Percentiles rank a stretch among this genome's conserved stretches.
Conservation (phyloP, 2,329 filamentous ascomycete genomes). For the Colletotrichum spaethianum region DNA sequence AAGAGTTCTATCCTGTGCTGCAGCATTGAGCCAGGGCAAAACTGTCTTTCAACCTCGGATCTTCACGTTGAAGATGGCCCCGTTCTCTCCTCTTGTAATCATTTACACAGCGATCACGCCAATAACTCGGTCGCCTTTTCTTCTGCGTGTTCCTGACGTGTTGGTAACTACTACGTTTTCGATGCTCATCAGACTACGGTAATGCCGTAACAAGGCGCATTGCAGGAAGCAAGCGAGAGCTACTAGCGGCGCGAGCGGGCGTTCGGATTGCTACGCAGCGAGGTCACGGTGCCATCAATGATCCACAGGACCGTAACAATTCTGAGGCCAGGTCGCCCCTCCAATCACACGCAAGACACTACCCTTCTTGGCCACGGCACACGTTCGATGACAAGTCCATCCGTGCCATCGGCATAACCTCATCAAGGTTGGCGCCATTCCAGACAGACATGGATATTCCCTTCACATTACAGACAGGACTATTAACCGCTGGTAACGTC, state of each 20-base stretch:
- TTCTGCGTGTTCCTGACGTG: neutral
- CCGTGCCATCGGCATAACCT: slow-evolving; percentile 15
- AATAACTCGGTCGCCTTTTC: neutral
- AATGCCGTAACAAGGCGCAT: slow-evolving; percentile 16
- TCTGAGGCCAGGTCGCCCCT: slow-evolving; percentile 20
- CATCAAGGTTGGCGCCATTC: slow-evolving; percentile 13
- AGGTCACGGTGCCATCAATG: slow-evolving; percentile 20
- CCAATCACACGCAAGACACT: slow-evolving; percentile 19
- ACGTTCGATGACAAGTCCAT: slow-evolving; percentile 24
- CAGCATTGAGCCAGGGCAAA: slow-evolving; percentile 1
- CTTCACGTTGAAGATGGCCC: neutral
- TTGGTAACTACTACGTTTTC: neutral
- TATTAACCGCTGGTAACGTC: slow-evolving; percentile 9
- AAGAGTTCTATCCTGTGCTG: neutral
- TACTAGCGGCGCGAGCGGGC: slow-evolving; percentile 34
- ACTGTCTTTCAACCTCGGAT: slow-evolving; percentile 7
- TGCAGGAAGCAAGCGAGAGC: slow-evolving; percentile 28
- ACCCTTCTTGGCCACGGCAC: slow-evolving; percentile 10
- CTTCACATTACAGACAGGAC: neutral
- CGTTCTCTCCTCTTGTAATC: neutral
- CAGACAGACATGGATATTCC: slow-evolving; percentile 15
- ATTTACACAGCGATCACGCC: neutral
- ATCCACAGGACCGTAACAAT: slow-evolving; percentile 2
- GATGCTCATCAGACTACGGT: neutral
- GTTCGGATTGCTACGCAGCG: slow-evolving; percentile 30